Conservation (phyloP, 371 early-diverging fungal genomes). For the Entomophthora muscae region DNA sequence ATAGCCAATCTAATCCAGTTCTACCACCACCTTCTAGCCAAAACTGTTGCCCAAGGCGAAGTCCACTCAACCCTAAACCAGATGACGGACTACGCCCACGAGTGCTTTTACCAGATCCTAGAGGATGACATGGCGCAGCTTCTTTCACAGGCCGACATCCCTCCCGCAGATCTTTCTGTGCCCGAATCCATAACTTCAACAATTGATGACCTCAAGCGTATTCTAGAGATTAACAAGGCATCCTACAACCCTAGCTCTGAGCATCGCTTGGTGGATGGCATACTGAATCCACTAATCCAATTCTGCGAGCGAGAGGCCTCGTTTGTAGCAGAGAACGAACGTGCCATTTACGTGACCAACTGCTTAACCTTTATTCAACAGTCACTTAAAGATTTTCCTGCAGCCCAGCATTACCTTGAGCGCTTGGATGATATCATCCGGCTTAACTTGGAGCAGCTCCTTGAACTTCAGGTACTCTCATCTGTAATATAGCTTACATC, state of each 20-base stretch:
- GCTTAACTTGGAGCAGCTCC: background rate
- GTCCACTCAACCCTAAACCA: background rate
- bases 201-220: background rate
- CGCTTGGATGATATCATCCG: background rate
- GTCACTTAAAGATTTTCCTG: background rate
- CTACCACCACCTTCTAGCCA: background rate
- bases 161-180: background rate
- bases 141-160: background rate
- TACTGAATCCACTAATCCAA: slow-evolving; percentile 1
- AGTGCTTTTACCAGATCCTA: background rate
- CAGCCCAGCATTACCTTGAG: background rate
- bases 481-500: background rate
- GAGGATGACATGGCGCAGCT: slow-evolving; percentile 2
- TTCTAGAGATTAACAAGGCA: background rate
- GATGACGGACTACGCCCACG: background rate
- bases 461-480: background rate
- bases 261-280: background rate
- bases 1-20: slow-evolving; percentile 4
- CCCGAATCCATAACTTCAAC: background rate
- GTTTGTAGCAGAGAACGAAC: background rate
- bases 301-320: slow-evolving; percentile 1
- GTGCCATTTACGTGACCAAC: background rate
- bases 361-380: background rate
- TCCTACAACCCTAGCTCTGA: background rate
- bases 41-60: background rate